Evolutionary conservation across 2,329 filamentous ascomycete species (phyloP).

Genomic region (Epichloe sylvatica): DNA sequence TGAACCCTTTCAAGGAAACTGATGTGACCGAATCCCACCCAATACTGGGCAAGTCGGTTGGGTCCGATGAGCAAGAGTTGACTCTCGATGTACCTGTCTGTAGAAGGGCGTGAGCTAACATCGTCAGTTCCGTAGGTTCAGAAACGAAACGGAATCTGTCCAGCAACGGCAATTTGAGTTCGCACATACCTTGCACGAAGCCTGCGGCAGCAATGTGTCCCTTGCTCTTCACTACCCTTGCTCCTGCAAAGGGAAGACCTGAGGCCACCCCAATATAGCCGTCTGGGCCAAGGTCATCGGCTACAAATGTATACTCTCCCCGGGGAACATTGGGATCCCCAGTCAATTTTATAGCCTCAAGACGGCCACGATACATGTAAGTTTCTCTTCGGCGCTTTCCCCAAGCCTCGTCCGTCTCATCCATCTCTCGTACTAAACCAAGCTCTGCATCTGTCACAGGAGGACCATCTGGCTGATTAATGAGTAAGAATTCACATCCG

Average conservation of each 20-base stretch:
- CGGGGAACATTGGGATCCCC: slow-evolving; percentile 83
- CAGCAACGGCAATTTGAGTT: not conserved
- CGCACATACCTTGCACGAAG: slow-evolving; percentile 53
- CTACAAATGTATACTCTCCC: slow-evolving; percentile 65
- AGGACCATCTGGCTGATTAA: slow-evolving; percentile 54
- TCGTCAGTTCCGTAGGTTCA: not conserved
- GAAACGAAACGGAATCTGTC: not conserved
- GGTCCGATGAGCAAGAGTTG: slow-evolving; percentile 67
- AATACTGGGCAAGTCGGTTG: slow-evolving; percentile 69
- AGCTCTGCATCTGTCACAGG: slow-evolving; percentile 24
- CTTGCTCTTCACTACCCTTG: slow-evolving; percentile 55
- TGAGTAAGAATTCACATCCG: slow-evolving; percentile 74
- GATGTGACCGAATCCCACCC: slow-evolving; percentile 50
- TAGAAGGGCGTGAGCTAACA: not conserved
- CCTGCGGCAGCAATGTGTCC: slow-evolving; percentile 67
- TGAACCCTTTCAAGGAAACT: slow-evolving; percentile 48
- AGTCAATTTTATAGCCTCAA: slow-evolving; percentile 82
- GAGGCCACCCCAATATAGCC: slow-evolving; percentile 51
- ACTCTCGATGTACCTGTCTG: slow-evolving; percentile 61
- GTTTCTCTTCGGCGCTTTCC: slow-evolving; percentile 29
- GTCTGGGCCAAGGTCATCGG: slow-evolving; percentile 56
- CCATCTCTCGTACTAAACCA: slow-evolving; percentile 23
- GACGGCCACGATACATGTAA: slow-evolving; percentile 45
- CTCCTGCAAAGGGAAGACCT: slow-evolving; percentile 58
- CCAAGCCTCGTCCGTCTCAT: slow-evolving; percentile 34